Evolutionary conservation across 805 yeast species (phyloP).

Genomic region (Candida jianshihensis): DNA sequence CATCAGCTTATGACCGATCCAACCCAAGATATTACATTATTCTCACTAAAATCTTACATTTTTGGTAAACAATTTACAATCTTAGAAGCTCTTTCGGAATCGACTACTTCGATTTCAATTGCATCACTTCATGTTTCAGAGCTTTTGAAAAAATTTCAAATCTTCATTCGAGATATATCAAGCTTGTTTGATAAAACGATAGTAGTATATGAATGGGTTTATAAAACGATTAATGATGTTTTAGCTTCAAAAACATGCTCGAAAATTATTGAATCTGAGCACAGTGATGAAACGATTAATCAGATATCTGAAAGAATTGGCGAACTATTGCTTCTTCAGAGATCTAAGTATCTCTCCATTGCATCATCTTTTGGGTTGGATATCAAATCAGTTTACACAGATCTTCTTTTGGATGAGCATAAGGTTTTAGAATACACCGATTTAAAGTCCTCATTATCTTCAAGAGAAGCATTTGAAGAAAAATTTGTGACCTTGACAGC

Average conservation of each 20-base stretch:
- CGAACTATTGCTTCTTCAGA: constrained; percentile 40
- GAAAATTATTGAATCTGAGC: constrained; percentile 12
- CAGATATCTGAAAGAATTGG: constrained; percentile 36
- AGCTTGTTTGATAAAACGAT: constrained; percentile 17
- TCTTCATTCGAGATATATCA: constrained; percentile 35
- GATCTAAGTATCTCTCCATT: constrained; percentile 34
- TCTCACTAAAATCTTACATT: constrained; percentile 20
- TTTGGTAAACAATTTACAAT: constrained; percentile 31
- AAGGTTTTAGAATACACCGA: constrained; percentile 9
- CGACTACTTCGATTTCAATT: constrained; percentile 33
- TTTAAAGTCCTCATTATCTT: constrained; percentile 19
- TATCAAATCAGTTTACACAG: constrained; percentile 26
- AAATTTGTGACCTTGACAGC: constrained; percentile 50
- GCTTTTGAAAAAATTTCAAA: constrained; percentile 25
- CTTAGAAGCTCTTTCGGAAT: constrained; percentile 30
- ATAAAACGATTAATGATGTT: constrained; percentile 35
- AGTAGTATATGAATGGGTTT: constrained; percentile 34
- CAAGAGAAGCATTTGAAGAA: constrained; percentile 30
- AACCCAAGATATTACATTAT: constrained; percentile 4
- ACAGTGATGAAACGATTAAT: constrained; percentile 17
- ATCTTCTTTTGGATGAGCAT: constrained; percentile 1
- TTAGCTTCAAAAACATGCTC: constrained; percentile 19
- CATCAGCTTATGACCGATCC: neutral
- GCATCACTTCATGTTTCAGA: constrained; percentile 34
- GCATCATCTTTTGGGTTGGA: constrained; percentile 25